Evolutionary conservation across 371 early-diverging fungal species (phyloP).

Genomic region (Actinomortierella ambigua): DNA sequence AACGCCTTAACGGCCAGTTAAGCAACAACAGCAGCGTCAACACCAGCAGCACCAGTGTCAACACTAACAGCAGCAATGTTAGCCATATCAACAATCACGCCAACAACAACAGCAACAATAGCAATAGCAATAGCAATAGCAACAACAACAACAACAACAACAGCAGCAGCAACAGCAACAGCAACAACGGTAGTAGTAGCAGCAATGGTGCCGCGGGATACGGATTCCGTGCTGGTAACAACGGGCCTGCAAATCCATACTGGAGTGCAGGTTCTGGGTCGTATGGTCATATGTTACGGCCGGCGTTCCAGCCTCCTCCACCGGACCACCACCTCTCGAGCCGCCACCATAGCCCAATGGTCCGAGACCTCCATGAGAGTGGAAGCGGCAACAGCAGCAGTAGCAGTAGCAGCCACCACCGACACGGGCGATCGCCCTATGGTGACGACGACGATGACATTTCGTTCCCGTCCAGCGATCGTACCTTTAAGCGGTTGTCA

Average conservation of each 20-base stretch:
- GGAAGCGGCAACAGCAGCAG: not conserved
- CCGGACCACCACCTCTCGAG: no score
- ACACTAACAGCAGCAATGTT: slow-evolving; percentile 3
- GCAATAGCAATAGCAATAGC: slow-evolving; percentile 8
- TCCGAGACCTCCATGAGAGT: no score
- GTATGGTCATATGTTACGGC: no score
- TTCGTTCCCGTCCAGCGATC: slow-evolving; percentile 33
- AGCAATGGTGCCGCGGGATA: not conserved
- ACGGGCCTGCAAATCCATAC: no score
- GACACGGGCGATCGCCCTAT: no score
- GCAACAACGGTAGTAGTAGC: not conserved
- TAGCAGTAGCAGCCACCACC: slow-evolving; percentile 3
- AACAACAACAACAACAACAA: slow-evolving; percentile 5
- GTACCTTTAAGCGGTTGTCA: slow-evolving; percentile 42
- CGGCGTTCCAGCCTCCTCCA: no score
- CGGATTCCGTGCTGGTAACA: no score
- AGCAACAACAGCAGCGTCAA: slow-evolving; percentile 12
- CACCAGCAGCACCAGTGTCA: slow-evolving; percentile 16
- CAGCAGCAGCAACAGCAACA: slow-evolving; percentile 4
- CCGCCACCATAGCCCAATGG: no score
- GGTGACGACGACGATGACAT: not conserved
- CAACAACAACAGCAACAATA: slow-evolving; percentile 8
- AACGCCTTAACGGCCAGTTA: not conserved
- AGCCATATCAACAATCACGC: slow-evolving; percentile 1
- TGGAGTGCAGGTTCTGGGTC: no score